phyloP scores from a whole-genome alignment of 2,329 filamentous ascomycete species.

The Colletotrichum abscissum region DNA sequence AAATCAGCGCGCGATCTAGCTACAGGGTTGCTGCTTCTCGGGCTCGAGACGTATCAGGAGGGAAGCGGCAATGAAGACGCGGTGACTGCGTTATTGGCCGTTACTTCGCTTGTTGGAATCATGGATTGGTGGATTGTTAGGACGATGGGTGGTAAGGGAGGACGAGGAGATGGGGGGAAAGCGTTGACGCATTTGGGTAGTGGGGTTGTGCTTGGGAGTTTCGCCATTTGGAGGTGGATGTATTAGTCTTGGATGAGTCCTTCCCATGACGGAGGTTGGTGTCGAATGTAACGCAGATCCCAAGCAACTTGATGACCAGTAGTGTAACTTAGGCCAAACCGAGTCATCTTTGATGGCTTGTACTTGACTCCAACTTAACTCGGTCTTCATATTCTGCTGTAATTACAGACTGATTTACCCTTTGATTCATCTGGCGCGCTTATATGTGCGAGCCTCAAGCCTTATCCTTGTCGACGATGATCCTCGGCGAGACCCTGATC shows the following conservation, averaged over 20 bases:
- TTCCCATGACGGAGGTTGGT: too few species aligned
- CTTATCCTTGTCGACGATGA: background rate
- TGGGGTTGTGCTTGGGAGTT: background rate
- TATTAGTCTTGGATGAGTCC: background rate
- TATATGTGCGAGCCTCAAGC: too few species aligned
- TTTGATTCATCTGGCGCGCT: too few species aligned
- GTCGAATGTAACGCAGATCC: too few species aligned
- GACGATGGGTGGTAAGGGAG: background rate
- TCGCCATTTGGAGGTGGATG: conserved; percentile 19
- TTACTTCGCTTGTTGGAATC: conserved; percentile 5
- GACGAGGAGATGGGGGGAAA: background rate
- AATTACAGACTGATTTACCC: too few species aligned
- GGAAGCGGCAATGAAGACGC: conserved; percentile 35
- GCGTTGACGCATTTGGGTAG: background rate
- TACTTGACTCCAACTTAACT: too few species aligned
- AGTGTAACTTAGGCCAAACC: too few species aligned
- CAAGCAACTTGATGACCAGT: too few species aligned
- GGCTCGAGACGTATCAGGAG: conserved; percentile 32
- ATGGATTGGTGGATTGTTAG: conserved; percentile 25
- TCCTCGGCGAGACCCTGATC: conserved; percentile 46
- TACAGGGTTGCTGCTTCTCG: conserved; percentile 17
- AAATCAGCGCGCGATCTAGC: conserved; percentile 21
- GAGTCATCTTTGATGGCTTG: too few species aligned
- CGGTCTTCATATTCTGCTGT: too few species aligned
- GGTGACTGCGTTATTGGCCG: conserved; percentile 25